Percentiles rank a stretch among this genome's conserved stretches.
Evolutionary conservation across 164 flowering plant genomes (phyloP).

Genomic region (Dillenia turbinata): DNA sequence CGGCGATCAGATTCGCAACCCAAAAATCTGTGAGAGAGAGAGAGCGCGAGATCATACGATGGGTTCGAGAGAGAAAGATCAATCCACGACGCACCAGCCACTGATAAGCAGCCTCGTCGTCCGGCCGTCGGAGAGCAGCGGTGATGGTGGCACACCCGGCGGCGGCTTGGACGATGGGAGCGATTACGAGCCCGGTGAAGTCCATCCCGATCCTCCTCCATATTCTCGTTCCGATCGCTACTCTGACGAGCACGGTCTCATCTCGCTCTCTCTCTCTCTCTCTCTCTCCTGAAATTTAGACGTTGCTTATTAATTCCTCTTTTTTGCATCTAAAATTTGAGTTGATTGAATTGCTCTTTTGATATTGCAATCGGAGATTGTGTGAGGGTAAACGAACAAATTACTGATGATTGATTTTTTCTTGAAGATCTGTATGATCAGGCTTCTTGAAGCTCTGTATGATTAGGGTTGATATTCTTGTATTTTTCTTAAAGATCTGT

Average conservation of each 20-base stretch:
- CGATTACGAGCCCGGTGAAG: constrained; percentile 77
- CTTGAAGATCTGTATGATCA: too few species aligned
- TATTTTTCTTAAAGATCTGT: too few species aligned
- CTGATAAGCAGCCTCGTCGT: constrained; percentile 66
- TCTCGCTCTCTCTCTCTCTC: neutral
- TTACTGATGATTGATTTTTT: too few species aligned
- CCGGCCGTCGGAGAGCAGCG: constrained; percentile 42
- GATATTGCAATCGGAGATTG: too few species aligned
- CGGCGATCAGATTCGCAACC: too few species aligned
- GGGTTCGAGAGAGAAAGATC: constrained; percentile 58
- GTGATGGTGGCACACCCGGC: constrained; percentile 25
- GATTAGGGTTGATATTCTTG: too few species aligned
- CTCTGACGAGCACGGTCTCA: constrained; percentile 45
- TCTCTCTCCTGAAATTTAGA: neutral
- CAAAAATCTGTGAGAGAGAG: too few species aligned
- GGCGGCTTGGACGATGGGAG: constrained; percentile 30
- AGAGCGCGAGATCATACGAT: constrained; percentile 5
- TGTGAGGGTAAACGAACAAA: too few species aligned
- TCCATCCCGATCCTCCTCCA: constrained; percentile 48
- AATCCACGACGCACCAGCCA: constrained; percentile 41
- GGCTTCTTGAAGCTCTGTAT: too few species aligned
- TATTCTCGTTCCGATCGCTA: constrained; percentile 50
- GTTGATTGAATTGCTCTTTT: neutral
- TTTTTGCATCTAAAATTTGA: neutral
- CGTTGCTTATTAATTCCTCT: neutral